A percentile compares a stretch with the other conserved stretches of the same genome.
Conservation (phyloP, 2,329 filamentous ascomycete genomes). For the Dothistroma pini region DNA sequence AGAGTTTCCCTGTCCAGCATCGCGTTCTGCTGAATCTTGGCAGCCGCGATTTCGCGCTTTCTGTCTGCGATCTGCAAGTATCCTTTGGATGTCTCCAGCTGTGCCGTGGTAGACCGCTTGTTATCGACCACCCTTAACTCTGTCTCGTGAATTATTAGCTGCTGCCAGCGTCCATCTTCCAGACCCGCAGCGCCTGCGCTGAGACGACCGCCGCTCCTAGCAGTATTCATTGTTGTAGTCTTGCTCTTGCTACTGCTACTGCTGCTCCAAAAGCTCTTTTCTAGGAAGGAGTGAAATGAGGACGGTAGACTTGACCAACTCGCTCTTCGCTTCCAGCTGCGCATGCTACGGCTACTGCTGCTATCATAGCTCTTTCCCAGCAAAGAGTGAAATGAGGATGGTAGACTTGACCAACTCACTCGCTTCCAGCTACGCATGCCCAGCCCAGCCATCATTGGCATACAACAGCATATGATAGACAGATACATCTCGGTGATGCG, state of each 20-base stretch:
- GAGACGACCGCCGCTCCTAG: not conserved
- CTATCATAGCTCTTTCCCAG: not conserved
- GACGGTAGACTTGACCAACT: not conserved
- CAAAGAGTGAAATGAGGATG: not conserved
- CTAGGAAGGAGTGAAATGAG: not conserved
- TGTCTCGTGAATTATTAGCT: not conserved
- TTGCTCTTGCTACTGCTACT: not conserved
- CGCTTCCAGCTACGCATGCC: constrained; percentile 2
- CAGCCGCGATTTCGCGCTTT: not conserved
- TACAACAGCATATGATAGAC: constrained; percentile 12
- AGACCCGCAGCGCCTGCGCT: not conserved
- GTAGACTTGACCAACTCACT: not conserved
- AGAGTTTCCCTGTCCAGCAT: not conserved
- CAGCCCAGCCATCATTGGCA: constrained; percentile 13
- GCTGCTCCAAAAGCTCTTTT: constrained; percentile 1
- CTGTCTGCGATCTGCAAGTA: not conserved
- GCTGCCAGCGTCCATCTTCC: not conserved
- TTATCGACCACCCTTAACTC: not conserved
- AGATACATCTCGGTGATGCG: constrained; percentile 9
- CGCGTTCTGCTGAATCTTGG: not conserved
- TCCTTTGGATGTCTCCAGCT: not conserved
- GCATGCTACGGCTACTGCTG: not conserved
- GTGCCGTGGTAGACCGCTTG: not conserved
- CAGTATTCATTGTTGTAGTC: not conserved
- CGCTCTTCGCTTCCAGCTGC: not conserved